These are phyloP conservation scores for Marasmius oreades DNA, from an alignment of 1,284 basidiomycete species.

Conservation along the genomic window DNA sequence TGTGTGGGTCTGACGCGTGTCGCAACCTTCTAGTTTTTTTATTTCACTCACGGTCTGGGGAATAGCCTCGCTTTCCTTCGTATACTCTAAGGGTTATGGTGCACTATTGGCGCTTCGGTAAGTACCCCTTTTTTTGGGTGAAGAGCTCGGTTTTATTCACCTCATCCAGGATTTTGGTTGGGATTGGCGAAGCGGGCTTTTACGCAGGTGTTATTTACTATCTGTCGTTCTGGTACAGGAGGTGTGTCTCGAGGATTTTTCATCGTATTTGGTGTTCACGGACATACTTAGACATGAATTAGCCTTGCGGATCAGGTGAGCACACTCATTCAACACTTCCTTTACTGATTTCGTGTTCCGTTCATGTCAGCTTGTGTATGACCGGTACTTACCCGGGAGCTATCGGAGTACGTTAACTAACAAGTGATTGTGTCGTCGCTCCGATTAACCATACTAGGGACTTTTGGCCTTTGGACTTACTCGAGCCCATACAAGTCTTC, in stretches of 20 bases:
- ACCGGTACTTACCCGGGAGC: slow-evolving; percentile 52
- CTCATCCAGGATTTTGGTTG: slow-evolving; percentile 36
- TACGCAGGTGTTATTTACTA: slow-evolving; percentile 59
- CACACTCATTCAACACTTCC: background rate
- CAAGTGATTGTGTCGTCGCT: background rate
- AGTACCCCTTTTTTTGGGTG: background rate
- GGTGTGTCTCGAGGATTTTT: slow-evolving; percentile 30
- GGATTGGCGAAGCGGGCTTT: slow-evolving; percentile 48
- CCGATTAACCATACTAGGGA: slow-evolving; percentile 29
- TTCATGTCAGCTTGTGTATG: slow-evolving; percentile 46
- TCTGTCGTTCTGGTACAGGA: slow-evolving; percentile 50
- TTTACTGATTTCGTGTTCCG: background rate
- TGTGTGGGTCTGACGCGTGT: background rate
- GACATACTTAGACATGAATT: slow-evolving; percentile 38
- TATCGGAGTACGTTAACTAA: slow-evolving; percentile 39
- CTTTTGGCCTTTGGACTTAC: slow-evolving; percentile 52
- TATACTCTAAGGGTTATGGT: slow-evolving; percentile 51
- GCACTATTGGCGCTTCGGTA: slow-evolving; percentile 45
- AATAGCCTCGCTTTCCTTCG: slow-evolving; percentile 46
- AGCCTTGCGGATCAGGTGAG: slow-evolving; percentile 47
- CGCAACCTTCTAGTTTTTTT: slow-evolving; percentile 40
- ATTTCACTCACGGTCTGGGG: slow-evolving; percentile 51
- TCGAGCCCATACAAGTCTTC: slow-evolving; percentile 40
- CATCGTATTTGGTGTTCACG: slow-evolving; percentile 10
- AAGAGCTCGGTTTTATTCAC: background rate